phyloP scores from a whole-genome alignment of 192 early-diverging fungal genomes.

The Dissophora ornata region DNA sequence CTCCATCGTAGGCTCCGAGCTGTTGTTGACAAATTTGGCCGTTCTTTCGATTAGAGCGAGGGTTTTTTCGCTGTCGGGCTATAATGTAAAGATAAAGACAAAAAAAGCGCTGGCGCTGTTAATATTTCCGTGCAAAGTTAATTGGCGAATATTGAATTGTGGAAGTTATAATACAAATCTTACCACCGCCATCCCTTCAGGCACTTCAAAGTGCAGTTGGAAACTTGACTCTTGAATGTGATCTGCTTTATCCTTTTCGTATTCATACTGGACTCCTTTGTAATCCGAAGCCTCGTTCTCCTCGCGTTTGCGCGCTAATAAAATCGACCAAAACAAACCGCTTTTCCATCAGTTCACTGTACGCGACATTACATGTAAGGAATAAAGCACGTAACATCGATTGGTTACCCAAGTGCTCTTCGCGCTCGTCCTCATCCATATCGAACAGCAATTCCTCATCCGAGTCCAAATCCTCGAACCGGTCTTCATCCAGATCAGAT shows the following conservation, averaged over 20 bases:
- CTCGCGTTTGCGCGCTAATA: constrained; percentile 18
- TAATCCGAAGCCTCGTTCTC: constrained; percentile 13
- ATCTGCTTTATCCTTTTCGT: constrained; percentile 24
- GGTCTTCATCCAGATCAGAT: constrained; percentile 56
- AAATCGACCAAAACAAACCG: neutral
- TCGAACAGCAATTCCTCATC: constrained; percentile 66
- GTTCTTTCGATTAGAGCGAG: constrained; percentile 78
- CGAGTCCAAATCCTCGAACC: constrained; percentile 70
- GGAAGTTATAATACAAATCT: too few species aligned
- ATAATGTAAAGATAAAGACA: neutral
- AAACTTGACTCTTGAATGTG: constrained; percentile 26
- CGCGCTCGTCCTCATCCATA: constrained; percentile 67
- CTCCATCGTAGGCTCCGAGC: constrained; percentile 71
- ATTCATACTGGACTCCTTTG: constrained; percentile 25
- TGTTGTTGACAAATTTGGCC: constrained; percentile 71
- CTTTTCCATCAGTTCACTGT: neutral
- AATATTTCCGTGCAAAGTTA: too few species aligned
- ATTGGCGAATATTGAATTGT: too few species aligned
- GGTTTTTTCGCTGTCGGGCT: constrained; percentile 67
- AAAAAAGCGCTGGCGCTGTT: too few species aligned
- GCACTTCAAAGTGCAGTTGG: constrained; percentile 59
- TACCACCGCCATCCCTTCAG: constrained; percentile 62
- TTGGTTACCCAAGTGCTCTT: constrained; percentile 58
- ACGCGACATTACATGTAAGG: neutral
- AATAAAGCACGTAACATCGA: too few species aligned